Evolutionary conservation across 352 stramenopile genomes (phyloP).

Genomic region (Globisporangium barbulae): DNA sequence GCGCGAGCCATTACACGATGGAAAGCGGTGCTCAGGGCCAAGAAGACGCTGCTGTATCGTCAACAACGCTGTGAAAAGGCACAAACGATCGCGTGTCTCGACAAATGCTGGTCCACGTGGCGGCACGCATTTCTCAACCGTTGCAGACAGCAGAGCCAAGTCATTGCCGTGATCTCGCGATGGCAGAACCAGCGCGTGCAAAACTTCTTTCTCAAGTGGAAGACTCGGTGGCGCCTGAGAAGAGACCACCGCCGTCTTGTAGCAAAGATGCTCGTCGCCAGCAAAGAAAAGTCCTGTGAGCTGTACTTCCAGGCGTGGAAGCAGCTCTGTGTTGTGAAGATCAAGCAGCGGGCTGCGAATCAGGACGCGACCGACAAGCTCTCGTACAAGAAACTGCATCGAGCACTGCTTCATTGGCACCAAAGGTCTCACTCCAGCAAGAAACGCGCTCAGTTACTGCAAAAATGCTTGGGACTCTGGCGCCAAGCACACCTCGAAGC

Average conservation of each 20-base stretch:
- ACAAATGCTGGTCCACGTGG: conserved; percentile 24
- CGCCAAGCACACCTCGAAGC: conserved; percentile 18
- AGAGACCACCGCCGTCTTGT: conserved; percentile 28
- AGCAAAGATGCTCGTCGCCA: conserved; percentile 8
- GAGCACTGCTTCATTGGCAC: conserved; percentile 11
- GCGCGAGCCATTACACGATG: conserved; percentile 16
- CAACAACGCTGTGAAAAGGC: not conserved
- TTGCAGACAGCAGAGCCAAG: conserved; percentile 15
- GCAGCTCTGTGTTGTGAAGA: not conserved
- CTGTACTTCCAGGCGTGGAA: conserved; percentile 31
- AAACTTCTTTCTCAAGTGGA: conserved; percentile 32
- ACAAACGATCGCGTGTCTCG: not conserved
- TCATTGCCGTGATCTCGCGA: conserved; percentile 18
- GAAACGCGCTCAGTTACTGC: not conserved
- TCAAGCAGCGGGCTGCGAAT: not conserved
- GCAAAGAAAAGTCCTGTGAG: conserved; percentile 18
- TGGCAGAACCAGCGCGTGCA: conserved; percentile 27
- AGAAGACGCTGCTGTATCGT: not conserved
- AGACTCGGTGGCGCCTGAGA: conserved; percentile 26
- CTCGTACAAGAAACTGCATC: conserved; percentile 3
- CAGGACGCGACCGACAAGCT: not conserved
- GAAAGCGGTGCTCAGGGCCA: conserved; percentile 10
- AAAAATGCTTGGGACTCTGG: conserved; percentile 13
- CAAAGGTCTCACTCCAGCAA: not conserved
- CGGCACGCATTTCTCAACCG: conserved; percentile 13